Base-by-base conservation (phyloP, 2,329 filamentous ascomycete genomes). In the Cadophora luteo-olivacea region DNA sequence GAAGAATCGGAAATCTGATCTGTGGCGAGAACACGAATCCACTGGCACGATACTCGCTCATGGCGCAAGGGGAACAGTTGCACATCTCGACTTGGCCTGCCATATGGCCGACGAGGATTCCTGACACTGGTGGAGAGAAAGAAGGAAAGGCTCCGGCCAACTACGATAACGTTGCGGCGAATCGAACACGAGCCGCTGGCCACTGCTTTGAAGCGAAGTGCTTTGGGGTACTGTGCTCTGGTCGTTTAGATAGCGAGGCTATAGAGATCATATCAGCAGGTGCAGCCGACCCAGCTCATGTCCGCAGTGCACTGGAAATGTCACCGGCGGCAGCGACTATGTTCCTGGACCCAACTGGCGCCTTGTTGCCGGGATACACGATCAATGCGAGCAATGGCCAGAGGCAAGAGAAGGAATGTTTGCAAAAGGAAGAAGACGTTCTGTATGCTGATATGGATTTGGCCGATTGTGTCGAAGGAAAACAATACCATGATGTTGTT, bases 1-100 rank as follows among this genome's bases (percentile, higher is more conserved):
- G 84, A 1, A 83, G 80, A 64, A 80, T 87, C 11, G 85, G 85
- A 0, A 79, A 76, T 3, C 73, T 87, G 64, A 86, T 88, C 19
- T 87, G 85, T 70, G 85, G 85, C 49, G 86, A 88, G 75, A 87
- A 88, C 61, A 87, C 84, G 0, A 88, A 88, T 69, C 85, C 85
- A 0, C 74, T 88, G 0, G 85, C 85, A 0, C 75, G 84, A 14
- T 87, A 84, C 70, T 71, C 81, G 0, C 73, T 87, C 1, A 86
- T 87, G 78, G 82, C 85, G 0, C 84, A 87, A 70, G 84, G 83
- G 1, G 84, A 88, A 72, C 83, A 87, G 68, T 74, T 88, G 16
- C 85, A 88, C 73, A 82, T 87, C 25, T 85, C 83, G 0, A 83
- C 82, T 0, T 87, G 85, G 85, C 86, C 86, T 3, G 80, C 84